A percentile compares a stretch with the other conserved stretches of the same genome.
phyloP scores from a whole-genome alignment of 1,284 basidiomycete genomes.

The Cystobasidiaceae sp. region DNA sequence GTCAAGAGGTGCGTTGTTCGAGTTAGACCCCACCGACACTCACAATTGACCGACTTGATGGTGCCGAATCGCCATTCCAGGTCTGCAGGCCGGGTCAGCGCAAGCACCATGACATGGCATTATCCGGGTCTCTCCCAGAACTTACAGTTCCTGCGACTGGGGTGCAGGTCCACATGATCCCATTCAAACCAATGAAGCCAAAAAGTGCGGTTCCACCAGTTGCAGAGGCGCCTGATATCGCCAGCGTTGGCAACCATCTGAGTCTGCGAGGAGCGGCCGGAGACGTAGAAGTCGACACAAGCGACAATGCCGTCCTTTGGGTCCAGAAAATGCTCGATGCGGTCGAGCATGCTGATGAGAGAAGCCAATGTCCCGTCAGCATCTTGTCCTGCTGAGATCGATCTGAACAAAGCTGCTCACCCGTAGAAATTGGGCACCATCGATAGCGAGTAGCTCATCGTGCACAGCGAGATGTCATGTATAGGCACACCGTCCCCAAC shows the following conservation, averaged over 20 bases:
- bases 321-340: conserved; percentile 64
- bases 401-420: no score
- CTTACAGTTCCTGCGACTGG: conserved; percentile 50
- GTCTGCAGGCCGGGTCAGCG: no score
- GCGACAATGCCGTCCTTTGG: conserved; percentile 62
- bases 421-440: conserved; percentile 34
- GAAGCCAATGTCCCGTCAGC: no score
- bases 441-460: conserved; percentile 62
- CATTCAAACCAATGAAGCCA: conserved; percentile 75
- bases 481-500: conserved; percentile 52
- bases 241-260: conserved; percentile 55
- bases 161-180: conserved; percentile 68
- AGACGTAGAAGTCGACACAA: conserved; percentile 76
- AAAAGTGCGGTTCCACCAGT: conserved; percentile 71
- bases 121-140: not conserved
- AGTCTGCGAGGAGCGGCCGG: conserved; percentile 59
- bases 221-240: conserved; percentile 62
- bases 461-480: conserved; percentile 59
- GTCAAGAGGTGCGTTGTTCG: not conserved
- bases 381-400: no score
- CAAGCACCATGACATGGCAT: no score
- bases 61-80: conserved; percentile 77
- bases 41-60: conserved; percentile 44
- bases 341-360: conserved; percentile 60
- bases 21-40: not conserved